phyloP scores from a whole-genome alignment of 1,139 yeast species.

The Sugiyamaella xylanicola region DNA sequence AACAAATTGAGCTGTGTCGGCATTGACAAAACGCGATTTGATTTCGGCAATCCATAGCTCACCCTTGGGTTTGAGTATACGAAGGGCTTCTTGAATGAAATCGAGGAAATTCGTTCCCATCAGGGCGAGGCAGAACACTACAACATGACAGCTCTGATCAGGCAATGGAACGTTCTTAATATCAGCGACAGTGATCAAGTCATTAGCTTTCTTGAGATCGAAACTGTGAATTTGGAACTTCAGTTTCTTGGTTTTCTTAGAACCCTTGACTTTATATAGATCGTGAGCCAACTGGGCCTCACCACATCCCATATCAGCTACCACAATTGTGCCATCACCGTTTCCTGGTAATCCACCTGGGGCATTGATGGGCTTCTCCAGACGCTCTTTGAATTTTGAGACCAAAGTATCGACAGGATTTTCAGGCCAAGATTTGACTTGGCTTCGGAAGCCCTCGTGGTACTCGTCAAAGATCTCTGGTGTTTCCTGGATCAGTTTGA shows the following conservation, averaged over 20 bases:
- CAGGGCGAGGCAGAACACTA: constrained; percentile 85
- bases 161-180: constrained; percentile 84
- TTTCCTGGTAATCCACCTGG: constrained; percentile 86
- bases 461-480: constrained; percentile 92
- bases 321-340: constrained; percentile 54
- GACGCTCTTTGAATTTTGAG: constrained; percentile 63
- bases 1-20: constrained; percentile 65
- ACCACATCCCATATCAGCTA: constrained; percentile 99
- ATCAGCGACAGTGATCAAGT: constrained; percentile 92
- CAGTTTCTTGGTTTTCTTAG: constrained; percentile 42
- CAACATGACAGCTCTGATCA: constrained; percentile 78
- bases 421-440: constrained; percentile 97
- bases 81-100: constrained; percentile 84
- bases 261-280: constrained; percentile 49
- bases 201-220: constrained; percentile 84
- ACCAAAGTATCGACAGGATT: constrained; percentile 93
- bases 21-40: constrained; percentile 80
- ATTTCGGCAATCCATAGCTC: constrained; percentile 98
- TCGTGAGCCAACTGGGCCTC: constrained; percentile 85
- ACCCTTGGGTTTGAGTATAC: constrained; percentile 86
- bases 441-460: constrained; percentile 92
- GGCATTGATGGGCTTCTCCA: constrained; percentile 73
- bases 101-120: constrained; percentile 98
- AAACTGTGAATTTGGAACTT: constrained; percentile 75
- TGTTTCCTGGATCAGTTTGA: constrained; percentile 69